Evolutionary conservation across 768 basidiomycete species (phyloP).

Genomic region (Podaxis sp.): DNA sequence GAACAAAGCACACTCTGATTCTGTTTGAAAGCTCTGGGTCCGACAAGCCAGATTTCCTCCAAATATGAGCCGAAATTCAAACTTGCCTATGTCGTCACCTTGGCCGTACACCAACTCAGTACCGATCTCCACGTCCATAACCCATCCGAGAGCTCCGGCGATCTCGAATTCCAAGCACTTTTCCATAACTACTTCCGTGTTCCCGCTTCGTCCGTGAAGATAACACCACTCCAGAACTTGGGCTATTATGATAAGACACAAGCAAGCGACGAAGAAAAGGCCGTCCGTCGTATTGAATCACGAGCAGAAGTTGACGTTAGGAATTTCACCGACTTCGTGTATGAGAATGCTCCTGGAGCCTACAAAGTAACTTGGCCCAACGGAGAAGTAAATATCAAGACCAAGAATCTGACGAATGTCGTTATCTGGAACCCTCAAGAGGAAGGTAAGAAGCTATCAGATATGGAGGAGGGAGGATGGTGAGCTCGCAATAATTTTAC

Average conservation of each 20-base stretch:
- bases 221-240: constrained; percentile 64
- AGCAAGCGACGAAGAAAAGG: constrained; percentile 46
- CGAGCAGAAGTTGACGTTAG: constrained; percentile 67
- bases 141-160: constrained; percentile 44
- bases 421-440: constrained; percentile 95
- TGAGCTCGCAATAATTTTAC: constrained; percentile 32
- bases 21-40: constrained; percentile 52
- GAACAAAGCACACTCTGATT: neutral
- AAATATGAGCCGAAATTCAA: constrained; percentile 66
- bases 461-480: constrained; percentile 93
- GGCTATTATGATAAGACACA: constrained; percentile 84
- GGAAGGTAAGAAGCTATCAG: constrained; percentile 72
- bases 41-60: constrained; percentile 55
- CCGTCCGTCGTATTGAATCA: constrained; percentile 53
- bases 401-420: constrained; percentile 66
- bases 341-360: constrained; percentile 57
- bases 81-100: constrained; percentile 79
- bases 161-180: constrained; percentile 87
- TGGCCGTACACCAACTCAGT: constrained; percentile 69
- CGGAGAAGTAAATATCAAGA: constrained; percentile 53
- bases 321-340: constrained; percentile 72
- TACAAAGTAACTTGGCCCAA: constrained; percentile 64
- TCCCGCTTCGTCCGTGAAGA: constrained; percentile 55
- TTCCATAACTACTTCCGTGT: constrained; percentile 88
- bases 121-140: constrained; percentile 85